Base-by-base conservation (phyloP, 306 rosid species). In the Quercus rubra region DNA sequence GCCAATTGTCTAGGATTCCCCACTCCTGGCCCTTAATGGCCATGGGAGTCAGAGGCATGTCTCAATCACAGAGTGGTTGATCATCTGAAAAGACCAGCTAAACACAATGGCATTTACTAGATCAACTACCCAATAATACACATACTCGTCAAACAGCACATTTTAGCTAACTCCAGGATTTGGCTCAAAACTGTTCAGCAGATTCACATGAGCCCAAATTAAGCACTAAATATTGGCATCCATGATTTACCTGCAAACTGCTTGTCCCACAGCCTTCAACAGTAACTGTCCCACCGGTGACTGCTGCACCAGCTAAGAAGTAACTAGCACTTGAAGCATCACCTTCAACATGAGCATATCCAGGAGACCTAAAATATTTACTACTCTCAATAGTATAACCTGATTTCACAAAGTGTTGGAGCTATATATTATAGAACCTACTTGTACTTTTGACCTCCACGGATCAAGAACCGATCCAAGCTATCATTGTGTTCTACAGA, bases 311-410 rank as follows among this genome's bases (percentile, higher is more conserved):
- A 11, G 98, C 99, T 28, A 96, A 94, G 85, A 96, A 96, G 92
- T 96, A 96, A 85, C 99, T 96, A 77, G 99, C 97, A 86, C 99
- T 96, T 19, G 98, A 96, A 80, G 99, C 99, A 80, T 96, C 99
- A 11, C 99, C 99, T 88, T 96, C 99, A 3, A 96, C 99, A 85
- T 84, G 93, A 80, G 97, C 96, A 70, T 86, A 88, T 76, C 98
- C 97, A 46, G 98, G 97, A 79, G 99, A 90, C 90, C 99, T 96
- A 82, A 74, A 20, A 54, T 74, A 78, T 25, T 78, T 61, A 23
- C 83, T 62, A 84, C 43, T 64, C 68, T 59, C 55, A 33, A 33
- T 33, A 51, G 28, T 46, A n/a, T 66, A 61, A 73, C 76, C 58
- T 67, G 52, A 68, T 75, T 58, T 51, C 69, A 77, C 56, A 71